Evolutionary conservation across 768 basidiomycete genomes (phyloP), one percentile per base, ranked within the genome.

Genomic region (Podaxis sp.): DNA sequence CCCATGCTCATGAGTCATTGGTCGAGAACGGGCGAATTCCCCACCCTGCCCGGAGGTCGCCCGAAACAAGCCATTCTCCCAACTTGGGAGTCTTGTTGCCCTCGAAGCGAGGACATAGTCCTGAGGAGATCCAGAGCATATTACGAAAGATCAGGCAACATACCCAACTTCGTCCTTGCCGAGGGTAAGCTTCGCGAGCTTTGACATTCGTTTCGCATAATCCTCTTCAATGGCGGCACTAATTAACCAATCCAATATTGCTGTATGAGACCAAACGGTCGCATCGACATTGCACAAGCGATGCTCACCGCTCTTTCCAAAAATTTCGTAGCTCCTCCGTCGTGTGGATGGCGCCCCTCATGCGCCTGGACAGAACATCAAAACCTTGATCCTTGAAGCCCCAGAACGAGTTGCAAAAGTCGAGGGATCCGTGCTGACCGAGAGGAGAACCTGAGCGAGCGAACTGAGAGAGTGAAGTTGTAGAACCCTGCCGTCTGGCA

Each of bases 371-470:
- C 36, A 98, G 80, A 50, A 96, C 93, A 69, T 96, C 93, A 65
- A 93, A 94, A 15, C 95, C 95, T 41, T 83, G 89, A 79, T 97
- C 94, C 29, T 81, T 85, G 19, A 82, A 67, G 11, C 94, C 94
- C 97, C 97, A 98, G 78, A 98, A 98, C 2, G 94, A 86, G 75
- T 98, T 99, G 75, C 96, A 98, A 76, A 95, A 98, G 76, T 97
- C 94, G 69, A 87, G 75, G 9, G 86, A 85, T 61, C 84, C 81
- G 66, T 77, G 77, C 63, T 75, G 76, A 11, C 72, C 62, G 38
- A 67, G 73, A 22, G 86, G 82, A 46, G 88, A 86, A 40, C 77
- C 77, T 51, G 80, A 76, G 43, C 88, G 80, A 52, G 83, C 89
- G 73, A 80, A 92, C 73, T 79, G 85, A 29, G 90, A 85, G 37